Conservation (phyloP, 805 yeast species). For the Saccharomycopsis fodiens region DNA sequence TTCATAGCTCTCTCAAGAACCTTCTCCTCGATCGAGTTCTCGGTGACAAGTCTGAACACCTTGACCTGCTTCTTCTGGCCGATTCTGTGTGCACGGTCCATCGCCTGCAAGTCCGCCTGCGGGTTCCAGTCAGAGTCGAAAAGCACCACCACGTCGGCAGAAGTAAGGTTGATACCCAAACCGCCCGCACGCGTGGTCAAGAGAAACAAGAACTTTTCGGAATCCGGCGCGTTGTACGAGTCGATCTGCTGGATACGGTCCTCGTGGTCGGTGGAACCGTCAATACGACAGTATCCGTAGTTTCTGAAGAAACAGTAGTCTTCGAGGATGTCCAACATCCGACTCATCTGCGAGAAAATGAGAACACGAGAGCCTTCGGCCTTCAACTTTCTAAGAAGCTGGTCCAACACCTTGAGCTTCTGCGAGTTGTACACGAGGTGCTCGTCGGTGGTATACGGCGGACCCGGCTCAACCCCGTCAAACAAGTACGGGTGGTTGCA, state of each 20-base stretch:
- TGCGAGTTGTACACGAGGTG: conserved; percentile 69
- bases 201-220: conserved; percentile 64
- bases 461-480: conserved; percentile 88
- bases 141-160: conserved; percentile 71
- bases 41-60: conserved; percentile 71
- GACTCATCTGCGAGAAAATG: conserved; percentile 78
- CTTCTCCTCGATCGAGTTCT: conserved; percentile 78
- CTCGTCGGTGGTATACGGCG: conserved; percentile 81
- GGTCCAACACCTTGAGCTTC: conserved; percentile 65
- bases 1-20: conserved; percentile 78
- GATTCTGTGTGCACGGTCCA: conserved; percentile 86
- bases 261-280: conserved; percentile 75
- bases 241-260: conserved; percentile 73
- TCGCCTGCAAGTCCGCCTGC: conserved; percentile 82
- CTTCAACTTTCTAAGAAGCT: conserved; percentile 50
- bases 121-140: conserved; percentile 88
- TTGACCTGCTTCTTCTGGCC: conserved; percentile 81
- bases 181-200: conserved; percentile 89
- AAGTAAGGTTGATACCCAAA: conserved; percentile 72
- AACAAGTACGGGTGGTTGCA: conserved; percentile 81
- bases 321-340: conserved; percentile 73
- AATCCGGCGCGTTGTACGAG: conserved; percentile 69
- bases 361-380: conserved; percentile 70
- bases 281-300: conserved; percentile 69
- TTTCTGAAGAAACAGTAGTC: conserved; percentile 69